These are phyloP conservation scores for Penicillium parvum DNA, from an alignment of 495 filamentous ascomycete species.

Conservation along the genomic window DNA sequence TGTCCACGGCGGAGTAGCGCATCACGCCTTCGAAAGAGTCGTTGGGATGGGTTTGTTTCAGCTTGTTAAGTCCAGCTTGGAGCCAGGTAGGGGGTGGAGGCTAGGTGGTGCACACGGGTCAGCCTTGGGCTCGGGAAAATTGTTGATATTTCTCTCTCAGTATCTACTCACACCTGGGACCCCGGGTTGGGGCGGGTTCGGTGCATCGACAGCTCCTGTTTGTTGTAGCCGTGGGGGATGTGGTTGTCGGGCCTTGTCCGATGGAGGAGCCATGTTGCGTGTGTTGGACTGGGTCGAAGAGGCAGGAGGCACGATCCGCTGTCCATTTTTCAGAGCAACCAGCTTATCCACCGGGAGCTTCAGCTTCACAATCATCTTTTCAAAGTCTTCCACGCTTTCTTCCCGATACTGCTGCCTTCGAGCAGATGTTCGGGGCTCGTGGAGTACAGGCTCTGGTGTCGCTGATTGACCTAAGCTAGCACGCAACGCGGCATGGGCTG, in stretches of 20 bases:
- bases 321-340: constrained; percentile 19
- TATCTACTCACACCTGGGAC: constrained; percentile 54
- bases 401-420: constrained; percentile 62
- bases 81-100: constrained; percentile 83
- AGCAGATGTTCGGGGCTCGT: constrained; percentile 65
- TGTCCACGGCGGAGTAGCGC: constrained; percentile 76
- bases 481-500: constrained; percentile 67
- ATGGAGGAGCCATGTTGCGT: constrained; percentile 60
- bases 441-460: constrained; percentile 72
- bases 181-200: constrained; percentile 51
- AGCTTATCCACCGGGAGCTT: constrained; percentile 57
- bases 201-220: constrained; percentile 60
- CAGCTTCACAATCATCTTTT: constrained; percentile 66
- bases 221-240: constrained; percentile 43
- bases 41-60: constrained; percentile 62
- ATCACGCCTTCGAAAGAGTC: constrained; percentile 83
- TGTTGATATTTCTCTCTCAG: constrained; percentile 7
- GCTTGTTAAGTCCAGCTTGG: constrained; percentile 52
- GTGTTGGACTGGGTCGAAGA: constrained; percentile 29
- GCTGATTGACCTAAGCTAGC: constrained; percentile 80
- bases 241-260: constrained; percentile 36
- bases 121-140: constrained; percentile 12
- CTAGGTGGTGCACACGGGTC: constrained; percentile 38
- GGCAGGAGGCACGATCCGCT: constrained; percentile 15
- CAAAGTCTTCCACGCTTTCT: constrained; percentile 63